These are phyloP conservation scores for Pharus latifolius DNA, from an alignment of 176 grass and related monocot genomes.

Conservation along the genomic window DNA sequence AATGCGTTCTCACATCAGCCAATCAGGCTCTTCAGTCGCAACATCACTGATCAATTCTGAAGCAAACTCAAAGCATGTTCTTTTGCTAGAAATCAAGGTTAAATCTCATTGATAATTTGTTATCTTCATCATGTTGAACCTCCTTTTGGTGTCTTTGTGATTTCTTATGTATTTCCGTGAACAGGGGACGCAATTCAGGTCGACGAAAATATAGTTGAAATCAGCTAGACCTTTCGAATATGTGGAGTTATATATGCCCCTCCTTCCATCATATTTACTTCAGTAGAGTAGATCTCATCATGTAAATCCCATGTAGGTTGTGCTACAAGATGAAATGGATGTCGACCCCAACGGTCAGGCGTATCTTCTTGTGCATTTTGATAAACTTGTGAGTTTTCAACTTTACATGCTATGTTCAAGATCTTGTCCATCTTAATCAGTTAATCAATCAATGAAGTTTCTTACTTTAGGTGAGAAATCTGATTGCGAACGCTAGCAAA, in stretches of 20 bases:
- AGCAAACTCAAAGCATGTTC: slow-evolving; percentile 69
- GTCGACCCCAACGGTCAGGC: slow-evolving; percentile 48
- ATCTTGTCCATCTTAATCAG: too few species aligned
- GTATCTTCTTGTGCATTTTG: slow-evolving; percentile 47
- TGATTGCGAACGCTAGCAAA: slow-evolving; percentile 64
- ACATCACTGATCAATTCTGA: slow-evolving; percentile 65
- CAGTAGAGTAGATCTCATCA: neutral
- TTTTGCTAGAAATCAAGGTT: slow-evolving; percentile 85
- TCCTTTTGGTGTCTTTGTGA: neutral
- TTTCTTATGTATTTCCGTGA: slow-evolving; percentile 8
- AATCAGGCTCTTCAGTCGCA: slow-evolving; percentile 76
- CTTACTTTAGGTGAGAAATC: slow-evolving; percentile 41
- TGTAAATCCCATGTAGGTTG: slow-evolving; percentile 39
- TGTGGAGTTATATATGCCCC: slow-evolving; percentile 53
- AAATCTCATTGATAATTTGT: neutral
- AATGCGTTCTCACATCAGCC: slow-evolving; percentile 82
- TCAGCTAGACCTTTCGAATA: slow-evolving; percentile 80
- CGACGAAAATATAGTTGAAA: slow-evolving; percentile 64
- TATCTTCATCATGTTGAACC: neutral
- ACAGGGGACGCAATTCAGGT: slow-evolving; percentile 65
- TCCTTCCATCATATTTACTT: neutral
- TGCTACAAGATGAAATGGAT: slow-evolving; percentile 49
- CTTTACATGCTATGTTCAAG: too few species aligned
- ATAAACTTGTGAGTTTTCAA: slow-evolving; percentile 52
- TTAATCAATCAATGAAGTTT: neutral